These are phyloP conservation scores for Sedum album DNA, from an alignment of 164 flowering plant species.

Conservation along the genomic window DNA sequence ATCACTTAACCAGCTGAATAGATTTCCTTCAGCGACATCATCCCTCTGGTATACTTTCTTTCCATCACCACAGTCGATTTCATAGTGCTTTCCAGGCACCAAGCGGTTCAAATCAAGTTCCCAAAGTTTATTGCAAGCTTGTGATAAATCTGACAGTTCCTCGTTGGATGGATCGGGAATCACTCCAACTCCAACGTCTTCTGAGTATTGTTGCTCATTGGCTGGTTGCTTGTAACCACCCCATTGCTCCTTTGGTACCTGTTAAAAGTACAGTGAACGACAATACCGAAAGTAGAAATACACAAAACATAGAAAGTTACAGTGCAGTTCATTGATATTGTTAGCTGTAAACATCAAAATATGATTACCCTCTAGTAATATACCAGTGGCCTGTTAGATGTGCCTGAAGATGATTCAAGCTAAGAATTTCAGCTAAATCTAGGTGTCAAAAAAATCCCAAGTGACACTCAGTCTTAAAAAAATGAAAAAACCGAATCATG, in stretches of 20 bases:
- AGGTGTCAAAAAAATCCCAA: background rate
- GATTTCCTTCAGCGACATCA: constrained; percentile 72
- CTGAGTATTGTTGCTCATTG: constrained; percentile 63
- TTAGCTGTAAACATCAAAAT: background rate
- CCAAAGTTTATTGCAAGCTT: constrained; percentile 89
- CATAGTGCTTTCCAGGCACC: constrained; percentile 78
- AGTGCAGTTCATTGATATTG: background rate
- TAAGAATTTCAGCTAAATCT: background rate
- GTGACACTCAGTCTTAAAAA: no score
- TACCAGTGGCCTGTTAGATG: background rate
- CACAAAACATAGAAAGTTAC: background rate
- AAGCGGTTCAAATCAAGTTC: constrained; percentile 81
- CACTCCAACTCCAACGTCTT: constrained; percentile 34
- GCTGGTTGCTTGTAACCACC: constrained; percentile 52
- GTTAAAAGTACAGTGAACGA: constrained; percentile 2
- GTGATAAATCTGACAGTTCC: constrained; percentile 65
- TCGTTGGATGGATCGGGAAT: constrained; percentile 44
- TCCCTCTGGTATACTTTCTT: constrained; percentile 65
- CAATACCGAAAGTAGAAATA: background rate
- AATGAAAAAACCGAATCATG: no score
- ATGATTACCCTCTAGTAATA: no score
- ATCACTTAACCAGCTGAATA: constrained; percentile 59
- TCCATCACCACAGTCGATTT: constrained; percentile 90
- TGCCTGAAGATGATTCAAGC: background rate
- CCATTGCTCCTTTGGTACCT: constrained; percentile 65